Evolutionary conservation across 345 rosid genomes (phyloP), one percentile per base, ranked within the genome.

Genomic region (Luvunga scandens): DNA sequence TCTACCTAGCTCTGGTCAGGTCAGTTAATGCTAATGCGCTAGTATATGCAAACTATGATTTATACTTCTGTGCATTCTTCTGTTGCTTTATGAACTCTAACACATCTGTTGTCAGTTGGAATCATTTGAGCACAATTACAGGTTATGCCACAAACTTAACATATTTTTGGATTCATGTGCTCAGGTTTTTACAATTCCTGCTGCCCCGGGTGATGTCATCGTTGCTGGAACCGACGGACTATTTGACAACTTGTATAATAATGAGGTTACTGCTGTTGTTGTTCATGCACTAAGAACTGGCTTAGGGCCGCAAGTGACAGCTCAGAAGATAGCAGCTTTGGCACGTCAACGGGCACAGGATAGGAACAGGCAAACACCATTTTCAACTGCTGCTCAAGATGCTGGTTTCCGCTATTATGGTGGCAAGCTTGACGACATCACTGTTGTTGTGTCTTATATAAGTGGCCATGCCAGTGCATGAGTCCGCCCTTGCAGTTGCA

Each of bases 401-500:
- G 97, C 98, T 78, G 99, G 99, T 9, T 91, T 81, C 83, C 93
- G 95, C 72, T 96, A 88, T 73, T 84, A 85, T 64, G 98, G 98
- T n/a, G 98, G 99, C 82, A 96, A 96, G 85, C 97, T 96, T 75
- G 98, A 96, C 57, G 98, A 96, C 82, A 92, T 96, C 76, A 96
- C 99, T 4, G 97, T 90, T 27, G 92, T 96, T 28, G 97, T 96
- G 72, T 96, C 99, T 30, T 91, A 85, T 75, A 75, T 95, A 57
- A 84, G 87, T 69, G 77, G 80, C 78, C 75, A 82, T 56, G 19
- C 69, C 42, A 53, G 38, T 48, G 48, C 66, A 21, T 80, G 78
- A 79, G 71, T 66, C 48, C 27, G 53, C 50, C 50, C 6, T 60
- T 25, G 27, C 2, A 5, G 21, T 50, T 1, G 55, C 50, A n/a